A percentile compares a stretch with the other conserved stretches of the same genome.
Conservation (phyloP, 2,329 filamentous ascomycete species). For the Penicillium brasilianum region DNA sequence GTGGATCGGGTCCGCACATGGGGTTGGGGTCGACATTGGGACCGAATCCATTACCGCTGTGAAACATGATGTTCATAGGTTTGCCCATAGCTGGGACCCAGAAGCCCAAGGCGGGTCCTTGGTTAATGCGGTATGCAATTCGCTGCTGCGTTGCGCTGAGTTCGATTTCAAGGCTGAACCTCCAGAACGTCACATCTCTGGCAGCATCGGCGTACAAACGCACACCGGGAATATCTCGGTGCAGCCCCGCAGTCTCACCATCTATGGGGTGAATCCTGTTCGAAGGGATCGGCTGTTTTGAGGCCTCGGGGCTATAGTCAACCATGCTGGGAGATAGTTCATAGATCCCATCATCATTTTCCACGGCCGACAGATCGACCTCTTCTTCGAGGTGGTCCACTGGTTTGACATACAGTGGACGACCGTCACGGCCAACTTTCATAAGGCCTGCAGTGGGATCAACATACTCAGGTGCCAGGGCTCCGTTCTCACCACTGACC, state of each 20-base stretch:
- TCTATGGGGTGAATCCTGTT: slow-evolving; percentile 59
- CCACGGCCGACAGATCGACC: slow-evolving; percentile 76
- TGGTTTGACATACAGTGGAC: slow-evolving; percentile 84
- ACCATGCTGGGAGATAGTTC: slow-evolving; percentile 63
- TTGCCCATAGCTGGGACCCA: slow-evolving; percentile 87
- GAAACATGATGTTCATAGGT: slow-evolving; percentile 98
- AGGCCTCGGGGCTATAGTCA: slow-evolving; percentile 45
- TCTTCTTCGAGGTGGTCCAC: slow-evolving; percentile 83
- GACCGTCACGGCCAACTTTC: slow-evolving; percentile 82
- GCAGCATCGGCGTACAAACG: slow-evolving; percentile 84
- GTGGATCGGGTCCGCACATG: slow-evolving; percentile 89
- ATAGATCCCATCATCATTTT: slow-evolving; percentile 82
- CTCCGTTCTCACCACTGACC: slow-evolving; percentile 63
- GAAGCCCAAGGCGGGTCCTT: slow-evolving; percentile 84
- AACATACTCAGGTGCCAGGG: slow-evolving; percentile 76
- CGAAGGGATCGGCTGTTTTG: slow-evolving; percentile 52
- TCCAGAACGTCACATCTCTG: slow-evolving; percentile 91
- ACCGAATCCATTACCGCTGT: slow-evolving; percentile 97
- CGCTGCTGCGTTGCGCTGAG: slow-evolving; percentile 77
- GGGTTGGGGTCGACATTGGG: slow-evolving; percentile 75
- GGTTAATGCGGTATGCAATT: slow-evolving; percentile 94
- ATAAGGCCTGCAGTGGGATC: slow-evolving; percentile 87
- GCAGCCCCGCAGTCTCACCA: slow-evolving; percentile 80
- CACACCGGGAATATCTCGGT: slow-evolving; percentile 80
- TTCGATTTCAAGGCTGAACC: slow-evolving; percentile 94